Base-by-base conservation (phyloP, 2,329 filamentous ascomycete genomes). In the Sporothrix luriei region DNA sequence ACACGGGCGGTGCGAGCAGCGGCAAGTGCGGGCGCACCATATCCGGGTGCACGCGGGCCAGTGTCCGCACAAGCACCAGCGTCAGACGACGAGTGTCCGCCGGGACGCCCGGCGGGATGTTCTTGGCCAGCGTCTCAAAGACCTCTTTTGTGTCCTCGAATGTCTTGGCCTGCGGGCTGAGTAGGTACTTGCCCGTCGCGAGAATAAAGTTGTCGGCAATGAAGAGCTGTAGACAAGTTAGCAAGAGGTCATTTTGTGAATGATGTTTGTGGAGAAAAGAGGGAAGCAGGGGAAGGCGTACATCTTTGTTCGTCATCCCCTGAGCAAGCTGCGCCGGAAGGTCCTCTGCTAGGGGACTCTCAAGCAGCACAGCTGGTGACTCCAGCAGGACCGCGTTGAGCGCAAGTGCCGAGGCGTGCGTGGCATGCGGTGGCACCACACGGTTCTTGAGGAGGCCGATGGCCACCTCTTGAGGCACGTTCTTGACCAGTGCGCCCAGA, bases 341-440 rank as follows among this genome's bases (percentile, higher is more conserved):
- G 71, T 97, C 92, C 40, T 93, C 89, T 0, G 85, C 85, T 74
- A 93, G 87, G 7, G 83, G 78, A 68, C 86, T 85, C 70, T 89
- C 86, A 0, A 89, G 85, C 46, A 99, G 80, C 2, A 88, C 84
- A 64, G 88, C 83, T 3, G 93, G 87, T 1, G 93, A 90, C 78
- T 98, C 94, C 7, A 92, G 84, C 55, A 99, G 83, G 16, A 97
- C 89, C 0, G 95, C 91, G 77, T 99, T 99, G 70, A 99, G 85
- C 4, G 91, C 91, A 54, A 99, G 84, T 4, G 96, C 87, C 0
- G 94, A 97, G 0, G 92, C 85, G 74, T 90, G 90, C 73, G 84
- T 94, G 75, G 91, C 90, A 70, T 93, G 86, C 9, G 87, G 84
- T 5, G 90, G 91, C 66, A 97, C 84, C n/a, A 95, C 91, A 29